These are phyloP conservation scores for Citrus australasica DNA, from an alignment of 345 rosid genomes.

Conservation along the genomic window DNA sequence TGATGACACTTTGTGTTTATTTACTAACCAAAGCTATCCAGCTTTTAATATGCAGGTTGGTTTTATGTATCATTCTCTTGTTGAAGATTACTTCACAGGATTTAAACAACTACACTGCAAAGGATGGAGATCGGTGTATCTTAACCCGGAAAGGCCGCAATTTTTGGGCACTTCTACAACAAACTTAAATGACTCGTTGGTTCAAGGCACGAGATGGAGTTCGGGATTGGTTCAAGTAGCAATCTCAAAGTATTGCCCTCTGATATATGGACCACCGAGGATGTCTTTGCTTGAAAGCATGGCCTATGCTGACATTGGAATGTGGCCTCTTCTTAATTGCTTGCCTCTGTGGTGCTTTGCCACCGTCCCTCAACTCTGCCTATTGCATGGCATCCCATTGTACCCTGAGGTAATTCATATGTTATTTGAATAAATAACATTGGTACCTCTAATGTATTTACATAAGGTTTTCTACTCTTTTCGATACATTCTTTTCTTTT, in stretches of 20 bases:
- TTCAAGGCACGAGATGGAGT: conserved; percentile 39
- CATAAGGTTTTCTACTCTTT: too few species aligned
- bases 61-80: conserved; percentile 30
- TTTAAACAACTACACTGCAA: conserved; percentile 23
- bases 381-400: conserved; percentile 32
- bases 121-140: conserved; percentile 40
- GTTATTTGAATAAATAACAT: neutral
- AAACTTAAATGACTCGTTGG: conserved; percentile 19
- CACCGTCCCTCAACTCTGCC: conserved; percentile 39
- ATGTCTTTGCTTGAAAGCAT: conserved; percentile 27
- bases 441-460: too few species aligned
- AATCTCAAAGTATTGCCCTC: conserved; percentile 38
- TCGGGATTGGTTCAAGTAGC: conserved; percentile 26
- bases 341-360: conserved; percentile 34
- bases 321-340: conserved; percentile 15
- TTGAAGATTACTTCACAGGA: conserved; percentile 44
- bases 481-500: too few species aligned
- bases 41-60: conserved; percentile 29
- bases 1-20: neutral
- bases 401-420: conserved; percentile 33
- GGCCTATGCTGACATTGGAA: conserved; percentile 19
- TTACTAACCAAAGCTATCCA: neutral
- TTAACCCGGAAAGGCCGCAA: conserved; percentile 28
- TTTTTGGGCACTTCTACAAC: conserved; percentile 30
- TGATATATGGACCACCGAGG: conserved; percentile 30